Evolutionary conservation across 345 rosid genomes (phyloP).

Genomic region (Citrus glauca): DNA sequence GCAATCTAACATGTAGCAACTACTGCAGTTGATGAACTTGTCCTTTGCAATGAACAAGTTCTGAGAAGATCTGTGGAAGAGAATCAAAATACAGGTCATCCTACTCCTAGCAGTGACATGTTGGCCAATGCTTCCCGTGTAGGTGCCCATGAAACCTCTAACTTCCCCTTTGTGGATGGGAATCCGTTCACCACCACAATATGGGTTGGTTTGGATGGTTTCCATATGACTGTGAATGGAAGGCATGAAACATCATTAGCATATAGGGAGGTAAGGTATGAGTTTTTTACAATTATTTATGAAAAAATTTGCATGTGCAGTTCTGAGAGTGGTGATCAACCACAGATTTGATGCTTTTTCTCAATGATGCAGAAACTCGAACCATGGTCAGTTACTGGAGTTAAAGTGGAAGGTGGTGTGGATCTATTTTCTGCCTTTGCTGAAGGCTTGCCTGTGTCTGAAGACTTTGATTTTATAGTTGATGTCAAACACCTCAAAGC

Average conservation of each 20-base stretch:
- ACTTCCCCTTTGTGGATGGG: constrained; percentile 75
- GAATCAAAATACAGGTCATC: constrained; percentile 35
- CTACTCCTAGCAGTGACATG: constrained; percentile 23
- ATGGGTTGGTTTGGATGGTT: constrained; percentile 79
- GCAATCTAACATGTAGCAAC: constrained; percentile 19
- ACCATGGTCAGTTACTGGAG: constrained; percentile 67
- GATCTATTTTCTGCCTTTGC: constrained; percentile 58
- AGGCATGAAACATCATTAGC: constrained; percentile 81
- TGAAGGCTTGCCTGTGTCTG: constrained; percentile 69
- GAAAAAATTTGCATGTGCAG: background rate
- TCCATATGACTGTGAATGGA: constrained; percentile 88
- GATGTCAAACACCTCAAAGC: constrained; percentile 71
- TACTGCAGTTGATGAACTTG: constrained; percentile 71
- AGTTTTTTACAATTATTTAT: background rate
- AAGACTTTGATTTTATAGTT: constrained; percentile 50
- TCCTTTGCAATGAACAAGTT: constrained; percentile 67
- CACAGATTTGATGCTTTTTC: background rate
- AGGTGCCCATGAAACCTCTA: constrained; percentile 40
- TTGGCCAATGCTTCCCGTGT: constrained; percentile 33
- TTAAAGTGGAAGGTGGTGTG: constrained; percentile 62
- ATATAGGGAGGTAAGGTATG: constrained; percentile 68
- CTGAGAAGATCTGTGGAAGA: constrained; percentile 43
- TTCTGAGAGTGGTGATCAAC: constrained; percentile 6
- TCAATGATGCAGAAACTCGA: constrained; percentile 59
- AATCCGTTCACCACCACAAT: constrained; percentile 74